Conservation (phyloP, 257 asterid genomes). For the Apocynum venetum region DNA sequence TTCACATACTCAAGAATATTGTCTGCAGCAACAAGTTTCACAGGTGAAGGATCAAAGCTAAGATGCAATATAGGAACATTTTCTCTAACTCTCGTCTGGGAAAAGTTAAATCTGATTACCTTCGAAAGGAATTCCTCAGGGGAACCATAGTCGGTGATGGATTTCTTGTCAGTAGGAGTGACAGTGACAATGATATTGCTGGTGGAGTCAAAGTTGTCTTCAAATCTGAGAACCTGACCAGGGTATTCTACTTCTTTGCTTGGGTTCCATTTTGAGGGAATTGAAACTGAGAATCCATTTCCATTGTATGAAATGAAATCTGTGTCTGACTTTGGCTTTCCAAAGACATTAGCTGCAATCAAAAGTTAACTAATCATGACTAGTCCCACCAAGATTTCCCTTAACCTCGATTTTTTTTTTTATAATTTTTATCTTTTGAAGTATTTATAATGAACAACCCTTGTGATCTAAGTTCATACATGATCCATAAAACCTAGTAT, state of each 20-base stretch:
- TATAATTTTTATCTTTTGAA: not conserved
- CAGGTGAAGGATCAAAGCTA: not conserved
- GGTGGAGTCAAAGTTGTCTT: conserved; percentile 78
- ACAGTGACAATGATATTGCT: conserved; percentile 53
- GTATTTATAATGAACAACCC: not conserved
- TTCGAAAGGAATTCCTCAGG: conserved; percentile 68
- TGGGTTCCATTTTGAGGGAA: conserved; percentile 81
- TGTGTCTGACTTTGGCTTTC: conserved; percentile 64
- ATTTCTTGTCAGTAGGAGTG: conserved; percentile 71
- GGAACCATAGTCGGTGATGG: conserved; percentile 70
- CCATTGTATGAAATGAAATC: conserved; percentile 50
- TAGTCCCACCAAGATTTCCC: not conserved
- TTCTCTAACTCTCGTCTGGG: not conserved
- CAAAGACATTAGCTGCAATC: conserved; percentile 73
- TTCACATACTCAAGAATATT: not conserved
- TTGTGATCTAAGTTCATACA: not conserved
- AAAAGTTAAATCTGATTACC: conserved; percentile 23
- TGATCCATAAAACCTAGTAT: not conserved
- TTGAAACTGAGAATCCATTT: conserved; percentile 49
- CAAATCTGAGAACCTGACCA: conserved; percentile 71
- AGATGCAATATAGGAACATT: too few species aligned
- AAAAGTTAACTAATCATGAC: not conserved
- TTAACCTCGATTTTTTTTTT: not conserved
- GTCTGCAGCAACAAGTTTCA: not conserved
- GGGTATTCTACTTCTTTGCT: conserved; percentile 67